phyloP scores from a whole-genome alignment of 257 asterid species.

The Plectranthus barbatus region DNA sequence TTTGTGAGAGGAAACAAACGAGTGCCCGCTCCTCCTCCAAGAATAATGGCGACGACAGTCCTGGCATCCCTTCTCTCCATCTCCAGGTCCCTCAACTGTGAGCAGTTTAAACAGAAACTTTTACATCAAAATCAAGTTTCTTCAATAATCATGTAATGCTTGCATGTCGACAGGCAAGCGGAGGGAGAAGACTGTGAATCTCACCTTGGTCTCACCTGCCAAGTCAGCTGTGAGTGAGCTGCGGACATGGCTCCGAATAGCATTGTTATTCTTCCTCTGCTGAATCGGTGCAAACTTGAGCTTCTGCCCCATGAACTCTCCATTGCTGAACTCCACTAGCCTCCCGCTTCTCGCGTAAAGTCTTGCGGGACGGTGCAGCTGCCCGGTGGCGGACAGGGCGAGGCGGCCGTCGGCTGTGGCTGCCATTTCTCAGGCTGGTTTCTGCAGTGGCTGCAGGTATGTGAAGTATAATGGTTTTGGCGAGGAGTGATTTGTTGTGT shows the following conservation, averaged over 20 bases:
- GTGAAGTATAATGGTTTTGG: slow-evolving; percentile 13
- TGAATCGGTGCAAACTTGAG: slow-evolving; percentile 30
- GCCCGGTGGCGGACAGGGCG: slow-evolving; percentile 43
- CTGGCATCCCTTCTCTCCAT: slow-evolving; percentile 68
- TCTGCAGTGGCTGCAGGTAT: not conserved
- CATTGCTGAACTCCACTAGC: slow-evolving; percentile 45
- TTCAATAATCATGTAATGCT: not conserved
- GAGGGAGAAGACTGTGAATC: slow-evolving; percentile 14
- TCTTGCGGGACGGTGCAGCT: slow-evolving; percentile 28
- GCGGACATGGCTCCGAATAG: slow-evolving; percentile 23
- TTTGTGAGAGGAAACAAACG: slow-evolving; percentile 92
- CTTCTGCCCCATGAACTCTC: slow-evolving; percentile 77
- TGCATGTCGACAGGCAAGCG: not conserved
- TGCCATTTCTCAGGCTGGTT: slow-evolving; percentile 35
- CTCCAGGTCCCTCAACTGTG: slow-evolving; percentile 64
- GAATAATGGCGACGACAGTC: slow-evolving; percentile 79
- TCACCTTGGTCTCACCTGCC: slow-evolving; percentile 82
- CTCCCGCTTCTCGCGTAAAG: slow-evolving; percentile 25
- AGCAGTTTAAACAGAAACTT: not conserved
- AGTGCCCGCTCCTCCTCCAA: slow-evolving; percentile 99
- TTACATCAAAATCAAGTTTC: not conserved
- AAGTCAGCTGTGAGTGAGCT: slow-evolving; percentile 59
- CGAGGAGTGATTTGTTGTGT: not conserved
- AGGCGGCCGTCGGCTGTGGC: slow-evolving; percentile 41
- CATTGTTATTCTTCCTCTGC: slow-evolving; percentile 25